Base-by-base conservation (phyloP, 1,284 basidiomycete species). In the Trametes versicolor region DNA sequence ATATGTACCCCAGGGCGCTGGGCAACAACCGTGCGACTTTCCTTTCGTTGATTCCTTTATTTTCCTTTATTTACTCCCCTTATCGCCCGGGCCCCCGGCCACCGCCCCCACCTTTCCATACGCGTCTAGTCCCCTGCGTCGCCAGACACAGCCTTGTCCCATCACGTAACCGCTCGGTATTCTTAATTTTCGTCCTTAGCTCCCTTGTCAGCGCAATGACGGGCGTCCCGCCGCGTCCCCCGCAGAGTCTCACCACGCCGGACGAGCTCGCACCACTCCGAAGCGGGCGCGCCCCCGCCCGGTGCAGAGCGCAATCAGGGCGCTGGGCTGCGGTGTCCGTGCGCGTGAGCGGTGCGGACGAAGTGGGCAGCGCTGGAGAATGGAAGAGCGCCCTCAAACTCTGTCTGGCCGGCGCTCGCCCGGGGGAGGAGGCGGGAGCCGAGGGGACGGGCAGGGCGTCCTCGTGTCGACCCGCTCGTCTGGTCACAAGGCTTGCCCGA, bases 1-100 rank as follows among this genome's bases (percentile, higher is more conserved):
- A 75, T 77, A 77, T 77, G 75, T 77, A 77, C 72, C 69, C 75
- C 72, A 67, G 75, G 74, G 74, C 75, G 75, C 74, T 67, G 72
- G 69, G 65, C 70, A 47, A 63, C 58, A 48, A 56, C 60, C 75
- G 71, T 74, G 75, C 63, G 73, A 73, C 70, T 58, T 68, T 68
- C 64, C 61, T 48, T 32, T 60, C 62, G 66, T 66, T 70, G 67
- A 71, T 59, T 64, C 50, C 63, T 65, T 65, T 67, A 67, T 65
- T 66, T 67, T 67, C 63, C 55, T 54, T 61, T 64, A 62, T 66
- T 69, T 66, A 56, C 60, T 17, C n/a, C 54, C 58, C 67, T 68
- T 69, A 66, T 66, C 65, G 4, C 43, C 37, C 21, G 9, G 60
- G 63, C 43, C 71, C 70, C 70, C 66, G 25, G 59, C 25, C 60